Evolutionary conservation across 352 stramenopile genomes (phyloP).

Genomic region (Globisporangium parvum): DNA sequence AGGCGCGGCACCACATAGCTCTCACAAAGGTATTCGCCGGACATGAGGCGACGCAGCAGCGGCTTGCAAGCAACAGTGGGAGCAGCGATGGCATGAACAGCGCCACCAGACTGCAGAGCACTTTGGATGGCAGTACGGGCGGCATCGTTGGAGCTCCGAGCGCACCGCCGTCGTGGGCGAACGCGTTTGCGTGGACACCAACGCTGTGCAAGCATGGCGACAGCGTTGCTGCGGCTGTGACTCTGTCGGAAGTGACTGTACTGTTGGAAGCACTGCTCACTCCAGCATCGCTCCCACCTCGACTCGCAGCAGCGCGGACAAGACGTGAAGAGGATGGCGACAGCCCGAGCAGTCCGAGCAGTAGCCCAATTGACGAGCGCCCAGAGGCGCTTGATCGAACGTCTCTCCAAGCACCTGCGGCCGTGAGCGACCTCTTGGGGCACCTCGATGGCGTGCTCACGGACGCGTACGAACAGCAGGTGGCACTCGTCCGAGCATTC

Average conservation of each 20-base stretch:
- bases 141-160: too few relatives aligned
- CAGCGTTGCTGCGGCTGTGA: not conserved
- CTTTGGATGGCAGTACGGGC: too few relatives aligned
- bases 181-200: not conserved
- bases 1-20: not conserved
- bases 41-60: not conserved
- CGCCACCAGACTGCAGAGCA: too few relatives aligned
- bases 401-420: not conserved
- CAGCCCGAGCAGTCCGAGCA: not conserved
- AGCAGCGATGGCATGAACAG: not conserved
- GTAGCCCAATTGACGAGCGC: not conserved
- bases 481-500: not conserved
- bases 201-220: not conserved
- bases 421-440: not conserved
- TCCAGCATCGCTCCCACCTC: not conserved
- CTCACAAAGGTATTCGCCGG: slow-evolving; percentile 4
- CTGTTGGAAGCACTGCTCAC: not conserved
- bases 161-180: not conserved
- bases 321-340: not conserved
- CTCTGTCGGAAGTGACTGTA: not conserved
- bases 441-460: not conserved
- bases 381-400: not conserved
- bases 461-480: not conserved
- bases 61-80: not conserved
- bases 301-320: not conserved